Conservation (phyloP, 768 basidiomycete genomes). For the Lactarius sp. region DNA sequence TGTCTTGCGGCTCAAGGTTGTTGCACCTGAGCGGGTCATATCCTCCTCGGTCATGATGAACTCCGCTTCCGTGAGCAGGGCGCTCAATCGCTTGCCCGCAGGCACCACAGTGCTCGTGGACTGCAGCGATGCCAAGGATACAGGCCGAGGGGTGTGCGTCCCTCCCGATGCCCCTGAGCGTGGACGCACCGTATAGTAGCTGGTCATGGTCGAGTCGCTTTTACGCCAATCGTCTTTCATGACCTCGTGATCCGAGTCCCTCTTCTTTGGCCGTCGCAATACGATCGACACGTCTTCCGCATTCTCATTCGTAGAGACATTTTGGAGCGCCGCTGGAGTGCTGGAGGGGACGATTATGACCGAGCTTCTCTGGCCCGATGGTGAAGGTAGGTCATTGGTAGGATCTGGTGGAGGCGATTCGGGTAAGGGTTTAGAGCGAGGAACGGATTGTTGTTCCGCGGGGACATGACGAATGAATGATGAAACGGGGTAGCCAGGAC, state of each 20-base stretch:
- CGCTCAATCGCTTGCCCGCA: conserved; percentile 59
- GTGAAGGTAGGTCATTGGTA: neutral
- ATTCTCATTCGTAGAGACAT: conserved; percentile 41
- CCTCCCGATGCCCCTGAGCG: conserved; percentile 38
- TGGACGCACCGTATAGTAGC: conserved; percentile 66
- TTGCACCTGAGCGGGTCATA: conserved; percentile 29
- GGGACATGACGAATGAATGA: conserved; percentile 6
- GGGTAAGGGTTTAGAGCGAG: conserved; percentile 7
- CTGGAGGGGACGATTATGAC: conserved; percentile 54
- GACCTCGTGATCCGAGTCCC: conserved; percentile 29
- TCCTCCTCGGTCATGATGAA: conserved; percentile 59
- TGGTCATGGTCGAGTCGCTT: conserved; percentile 72
- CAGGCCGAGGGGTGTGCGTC: conserved; percentile 57
- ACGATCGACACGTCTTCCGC: conserved; percentile 21
- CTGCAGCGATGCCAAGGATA: conserved; percentile 72
- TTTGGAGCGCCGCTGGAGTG: conserved; percentile 54
- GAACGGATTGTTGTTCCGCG: neutral
- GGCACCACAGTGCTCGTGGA: conserved; percentile 70
- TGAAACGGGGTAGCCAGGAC: conserved; percentile 9
- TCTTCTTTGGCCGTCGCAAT: conserved; percentile 29
- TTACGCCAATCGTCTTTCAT: conserved; percentile 72
- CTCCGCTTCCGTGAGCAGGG: conserved; percentile 62
- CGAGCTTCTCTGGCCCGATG: conserved; percentile 41
- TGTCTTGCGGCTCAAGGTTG: conserved; percentile 27
- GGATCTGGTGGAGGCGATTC: neutral